Base-by-base conservation (phyloP, 2,329 filamentous ascomycete genomes). In the Hymenotorrendiella dingleyae region DNA sequence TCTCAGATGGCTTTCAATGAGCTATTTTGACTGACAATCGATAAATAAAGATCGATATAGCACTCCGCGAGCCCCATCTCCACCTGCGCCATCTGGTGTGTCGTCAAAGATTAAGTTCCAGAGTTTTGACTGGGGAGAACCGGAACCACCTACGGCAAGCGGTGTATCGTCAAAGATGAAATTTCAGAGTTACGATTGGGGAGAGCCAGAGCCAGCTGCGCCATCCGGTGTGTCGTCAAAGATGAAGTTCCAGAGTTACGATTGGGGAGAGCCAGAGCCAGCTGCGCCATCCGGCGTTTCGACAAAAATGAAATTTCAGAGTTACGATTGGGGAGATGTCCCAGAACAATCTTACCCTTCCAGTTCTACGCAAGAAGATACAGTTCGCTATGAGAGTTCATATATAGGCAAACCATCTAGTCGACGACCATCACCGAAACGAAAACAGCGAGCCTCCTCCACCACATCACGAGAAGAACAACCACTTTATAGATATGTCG, bases 21-120 rank as follows among this genome's bases (percentile, higher is more conserved):
- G 29, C 41, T 26, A 11, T 8, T 11, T n/a, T 12, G 26, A 19
- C 24, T 50, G 28, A 50, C 27, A 27, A 12, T 19, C n/a, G n/a
- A n/a, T n/a, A n/a, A 12, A 12, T 17, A 23, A 20, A 49, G 43
- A 30, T 26, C 22, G 24, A 21, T 3, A 41, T 23, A 20, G 7
- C 17, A 11, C 35, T 26, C 45, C 51, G 17, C 40, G 30, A 40
- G 49, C 30, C n/a, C 47, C 49, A 19, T 39, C 33, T 23, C 51
- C 51, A 10, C 46, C 40, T 7, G 38, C 43, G 17, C 29, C 42
- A 36, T 9, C 27, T 12, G n/a, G 14, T n/a, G 32, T 20, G 19
- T 3, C 8, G 2, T 12, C 22, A 34, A 12, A 34, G 19, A 20
- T 22, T 7, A n/a, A 34, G 9, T 2, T 30, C 4, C 6, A 5